Evolutionary conservation across 192 early-diverging fungal genomes (phyloP), one percentile per base, ranked within the genome.

Genomic region (Chytriomyces hyalinus): DNA sequence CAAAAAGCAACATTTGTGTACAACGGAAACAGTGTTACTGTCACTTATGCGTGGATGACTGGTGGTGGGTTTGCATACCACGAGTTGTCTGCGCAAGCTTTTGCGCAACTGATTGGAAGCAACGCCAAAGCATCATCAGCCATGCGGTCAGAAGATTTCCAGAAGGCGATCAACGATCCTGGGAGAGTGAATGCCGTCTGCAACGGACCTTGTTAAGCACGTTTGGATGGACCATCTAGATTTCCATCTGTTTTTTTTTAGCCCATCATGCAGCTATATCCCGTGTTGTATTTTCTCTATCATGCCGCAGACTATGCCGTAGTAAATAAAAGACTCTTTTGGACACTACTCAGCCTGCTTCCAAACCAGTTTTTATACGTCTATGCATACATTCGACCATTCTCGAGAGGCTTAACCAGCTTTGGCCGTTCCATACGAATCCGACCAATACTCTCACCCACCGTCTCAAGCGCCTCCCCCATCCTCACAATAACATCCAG

Each of bases 391-490:
- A 71, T 71, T 60, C 57, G 50, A 1, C 69, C 69, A 43, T 71
- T 71, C 8, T 20, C 51, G 10, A 71, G 50, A 60, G n/a, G 50
- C 26, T 71, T 71, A 10, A 71, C 69, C 51, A 57, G 20, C 22
- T 26, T 50, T 3, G 69, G 51, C 45, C 69, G 15, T 22, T 51
- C 69, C 9, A 71, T 15, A 22, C 45, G 28, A 0, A 71, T 71
- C 4, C 51, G n/a, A 13, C 73, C 73, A 65, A 76, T 67, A 11
- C 44, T 22, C 10, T 76, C 75, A 3, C 48, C 75, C 20, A 76
- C 6, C n/a, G 75, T 76, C 22, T 76, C 75, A 20, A 76, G 36
- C 17, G 61, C 24, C 57, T 76, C 75, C 9, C 75, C 75, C 22
- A 76, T 76, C 24, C 50, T 71, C 6, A 59, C 57, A n/a, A 76